Evolutionary conservation across 148 eudicot genomes (phyloP).

Genomic region (Chenopodium album): DNA sequence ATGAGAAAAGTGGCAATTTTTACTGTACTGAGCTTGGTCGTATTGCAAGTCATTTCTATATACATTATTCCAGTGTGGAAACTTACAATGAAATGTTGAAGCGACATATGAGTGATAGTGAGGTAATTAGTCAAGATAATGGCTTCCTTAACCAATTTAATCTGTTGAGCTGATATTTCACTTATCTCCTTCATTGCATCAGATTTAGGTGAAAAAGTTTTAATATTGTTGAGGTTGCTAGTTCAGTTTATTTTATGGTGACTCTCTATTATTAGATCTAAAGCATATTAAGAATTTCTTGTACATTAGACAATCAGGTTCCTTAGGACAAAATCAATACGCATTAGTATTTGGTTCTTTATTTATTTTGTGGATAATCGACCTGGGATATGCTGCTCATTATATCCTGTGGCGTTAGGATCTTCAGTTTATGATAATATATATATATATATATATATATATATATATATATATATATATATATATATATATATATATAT

Average conservation of each 20-base stretch:
- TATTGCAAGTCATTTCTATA: constrained; percentile 98
- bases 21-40: constrained; percentile 99
- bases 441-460: not conserved
- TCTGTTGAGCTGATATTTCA: not conserved
- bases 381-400: not conserved
- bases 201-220: not conserved
- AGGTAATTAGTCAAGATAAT: constrained; percentile 45
- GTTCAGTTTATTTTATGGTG: no score
- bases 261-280: not conserved
- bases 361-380: not conserved
- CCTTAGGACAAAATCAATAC: not conserved
- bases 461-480: not conserved
- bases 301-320: not conserved
- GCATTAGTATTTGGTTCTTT: not conserved
- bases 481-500: not conserved
- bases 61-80: constrained; percentile 97
- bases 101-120: constrained; percentile 96
- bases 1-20: constrained; percentile 98
- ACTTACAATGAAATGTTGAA: constrained; percentile 95
- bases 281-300: not conserved
- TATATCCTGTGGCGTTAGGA: not conserved
- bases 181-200: not conserved
- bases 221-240: not conserved
- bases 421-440: not conserved
- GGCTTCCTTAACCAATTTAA: not conserved